Conservation (phyloP, 768 basidiomycete species). For the Serendipita sp. region DNA sequence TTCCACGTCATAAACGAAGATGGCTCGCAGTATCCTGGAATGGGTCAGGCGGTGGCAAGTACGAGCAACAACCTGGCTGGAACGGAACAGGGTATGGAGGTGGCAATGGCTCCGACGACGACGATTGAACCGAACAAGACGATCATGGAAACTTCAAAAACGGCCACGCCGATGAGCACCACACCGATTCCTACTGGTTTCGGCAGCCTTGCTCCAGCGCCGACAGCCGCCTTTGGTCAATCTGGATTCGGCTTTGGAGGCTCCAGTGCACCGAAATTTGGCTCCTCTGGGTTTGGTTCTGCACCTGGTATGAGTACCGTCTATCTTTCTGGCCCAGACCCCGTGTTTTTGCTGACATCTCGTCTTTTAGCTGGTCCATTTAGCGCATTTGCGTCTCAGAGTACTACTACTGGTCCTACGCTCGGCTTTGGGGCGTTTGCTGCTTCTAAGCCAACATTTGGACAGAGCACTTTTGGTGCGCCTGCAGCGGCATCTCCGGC, state of each 20-base stretch:
- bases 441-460: conserved; percentile 18
- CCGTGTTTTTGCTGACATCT: too few species aligned
- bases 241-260: conserved; percentile 9
- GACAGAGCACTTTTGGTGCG: conserved; percentile 18
- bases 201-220: not conserved
- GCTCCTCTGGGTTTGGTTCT: conserved; percentile 12
- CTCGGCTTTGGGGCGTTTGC: conserved; percentile 20
- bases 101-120: not conserved
- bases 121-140: conserved; percentile 3
- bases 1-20: conserved; percentile 54
- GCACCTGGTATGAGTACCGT: conserved; percentile 16
- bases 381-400: not conserved
- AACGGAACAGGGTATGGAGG: conserved; percentile 1
- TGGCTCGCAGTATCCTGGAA: conserved; percentile 38
- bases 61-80: not conserved
- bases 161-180: conserved; percentile 8
- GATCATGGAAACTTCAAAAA: conserved; percentile 11
- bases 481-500: conserved; percentile 12
- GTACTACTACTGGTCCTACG: not conserved
- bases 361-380: not conserved
- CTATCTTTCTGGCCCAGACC: conserved; percentile 9
- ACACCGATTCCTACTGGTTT: not conserved
- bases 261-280: conserved; percentile 10
- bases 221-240: conserved; percentile 11
- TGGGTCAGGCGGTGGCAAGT: conserved; percentile 23